Percentiles rank a stretch among this genome's conserved stretches.
Conservation (phyloP, 176 grass and related monocot genomes). For the Juncus effusus region DNA sequence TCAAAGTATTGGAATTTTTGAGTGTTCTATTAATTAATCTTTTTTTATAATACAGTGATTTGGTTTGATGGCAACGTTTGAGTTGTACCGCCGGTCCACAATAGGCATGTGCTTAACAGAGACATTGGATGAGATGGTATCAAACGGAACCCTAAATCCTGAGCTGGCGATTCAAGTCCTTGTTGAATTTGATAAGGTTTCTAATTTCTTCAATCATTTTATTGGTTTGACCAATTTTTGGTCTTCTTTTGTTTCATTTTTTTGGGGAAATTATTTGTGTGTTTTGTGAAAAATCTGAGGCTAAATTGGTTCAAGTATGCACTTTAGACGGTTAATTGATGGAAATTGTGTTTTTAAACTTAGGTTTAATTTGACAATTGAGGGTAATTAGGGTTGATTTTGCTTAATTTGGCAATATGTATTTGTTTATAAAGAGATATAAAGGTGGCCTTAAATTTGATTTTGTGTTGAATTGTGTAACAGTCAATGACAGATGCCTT, state of each 20-base stretch:
- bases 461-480: constrained; percentile 19
- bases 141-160: constrained; percentile 45
- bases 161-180: constrained; percentile 84
- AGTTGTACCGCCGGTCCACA: constrained; percentile 67
- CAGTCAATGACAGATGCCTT: constrained; percentile 72
- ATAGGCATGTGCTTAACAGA: constrained; percentile 77
- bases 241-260: not conserved
- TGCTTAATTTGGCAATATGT: not conserved
- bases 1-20: not conserved
- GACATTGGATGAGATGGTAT: constrained; percentile 77
- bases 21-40: not conserved
- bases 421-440: not conserved
- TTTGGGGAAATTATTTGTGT: not conserved
- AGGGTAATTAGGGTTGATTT: constrained; percentile 9
- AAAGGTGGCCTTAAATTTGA: constrained; percentile 5
- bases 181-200: constrained; percentile 87
- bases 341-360: not conserved
- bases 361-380: not conserved
- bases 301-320: constrained; percentile 1
- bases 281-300: constrained; percentile 11
- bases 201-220: not conserved
- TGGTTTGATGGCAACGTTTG: constrained; percentile 59
- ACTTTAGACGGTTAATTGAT: too few species aligned
- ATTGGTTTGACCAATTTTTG: too few species aligned
- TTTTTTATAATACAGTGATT: constrained; percentile 20